phyloP scores from a whole-genome alignment of 2,329 filamentous ascomycete species.

The Claviceps citrina region DNA sequence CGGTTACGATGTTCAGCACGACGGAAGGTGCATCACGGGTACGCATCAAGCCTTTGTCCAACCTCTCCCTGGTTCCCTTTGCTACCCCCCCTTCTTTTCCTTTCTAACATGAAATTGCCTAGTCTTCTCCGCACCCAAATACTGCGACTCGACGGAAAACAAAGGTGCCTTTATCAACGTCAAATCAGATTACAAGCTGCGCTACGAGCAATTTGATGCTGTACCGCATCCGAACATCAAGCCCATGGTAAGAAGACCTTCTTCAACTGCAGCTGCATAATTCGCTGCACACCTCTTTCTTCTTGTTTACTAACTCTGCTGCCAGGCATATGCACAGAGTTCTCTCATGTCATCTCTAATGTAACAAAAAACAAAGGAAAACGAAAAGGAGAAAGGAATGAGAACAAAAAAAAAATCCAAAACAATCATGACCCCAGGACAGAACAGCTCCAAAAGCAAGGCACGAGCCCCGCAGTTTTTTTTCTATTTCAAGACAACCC shows the following conservation, averaged over 20 bases:
- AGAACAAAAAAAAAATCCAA: conserved; percentile 10
- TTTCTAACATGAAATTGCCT: conserved; percentile 2
- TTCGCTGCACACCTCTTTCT: background rate
- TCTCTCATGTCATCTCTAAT: conserved; percentile 67
- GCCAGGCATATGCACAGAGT: conserved; percentile 66
- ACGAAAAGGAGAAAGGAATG: background rate
- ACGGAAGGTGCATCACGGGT: conserved; percentile 88
- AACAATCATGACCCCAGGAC: background rate
- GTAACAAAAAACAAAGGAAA: conserved; percentile 18
- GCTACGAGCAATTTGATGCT: conserved; percentile 87
- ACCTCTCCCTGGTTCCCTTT: background rate
- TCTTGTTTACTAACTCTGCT: conserved; percentile 12
- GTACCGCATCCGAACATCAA: conserved; percentile 92
- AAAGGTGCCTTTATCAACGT: conserved; percentile 98
- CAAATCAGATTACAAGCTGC: conserved; percentile 75
- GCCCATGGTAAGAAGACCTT: conserved; percentile 52
- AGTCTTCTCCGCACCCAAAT: conserved; percentile 95
- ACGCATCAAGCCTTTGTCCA: conserved; percentile 15
- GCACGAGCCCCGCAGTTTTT: background rate
- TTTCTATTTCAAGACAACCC: background rate
- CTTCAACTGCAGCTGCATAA: conserved; percentile 2
- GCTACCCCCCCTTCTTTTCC: conserved; percentile 13
- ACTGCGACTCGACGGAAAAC: conserved; percentile 96
- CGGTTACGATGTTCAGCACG: conserved; percentile 96
- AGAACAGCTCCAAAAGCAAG: background rate